Evolutionary conservation across 441 rosid species (phyloP), one percentile per base, ranked within the genome.

Genomic region (Cnidoscolus chayamansa): DNA sequence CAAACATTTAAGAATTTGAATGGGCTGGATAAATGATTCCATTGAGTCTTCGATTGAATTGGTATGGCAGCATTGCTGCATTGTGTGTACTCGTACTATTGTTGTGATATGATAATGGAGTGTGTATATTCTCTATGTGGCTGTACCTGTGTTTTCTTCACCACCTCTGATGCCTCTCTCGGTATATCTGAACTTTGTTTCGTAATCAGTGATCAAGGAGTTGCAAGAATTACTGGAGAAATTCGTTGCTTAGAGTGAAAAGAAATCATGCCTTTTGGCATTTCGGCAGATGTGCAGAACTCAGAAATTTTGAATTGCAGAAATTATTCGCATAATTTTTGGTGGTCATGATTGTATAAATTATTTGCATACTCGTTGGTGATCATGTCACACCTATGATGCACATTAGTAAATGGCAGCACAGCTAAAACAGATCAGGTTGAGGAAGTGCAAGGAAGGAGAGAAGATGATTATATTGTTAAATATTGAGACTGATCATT

Each of bases 101-200:
- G 45, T 40, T 31, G 9, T 51, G 37, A 10, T 50, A n/a, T 60
- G 11, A n/a, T 2, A 20, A 4, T 57, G 9, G 60, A 67, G 3
- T 35, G 6, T 69, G 40, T 30, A n/a, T n/a, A 2, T 54, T 43
- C 37, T 58, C 43, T 55, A 9, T 19, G 2, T 10, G 31, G 48
- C 55, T 55, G 30, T 49, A 43, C 32, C 47, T 16, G 48, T 30
- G 20, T 56, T 43, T 68, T 15, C 12, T 56, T 43, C 13, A 30
- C 5, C 31, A n/a, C 1, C 13, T 68, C 10, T 68, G 16, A 20
- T 59, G 31, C 45, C 45, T 15, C n/a, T 10, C 16, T 67, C 19
- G 53, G 32, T 31, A 15, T 54, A 63, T 54, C 55, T 51, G 25
- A 63, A 47, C 50, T 63, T 65, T 47, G 65, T 75, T 63, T 75